A percentile compares a stretch with the other conserved stretches of the same genome.
Conservation (phyloP, 2,329 filamentous ascomycete genomes). For the Cryphonectria japonica region DNA sequence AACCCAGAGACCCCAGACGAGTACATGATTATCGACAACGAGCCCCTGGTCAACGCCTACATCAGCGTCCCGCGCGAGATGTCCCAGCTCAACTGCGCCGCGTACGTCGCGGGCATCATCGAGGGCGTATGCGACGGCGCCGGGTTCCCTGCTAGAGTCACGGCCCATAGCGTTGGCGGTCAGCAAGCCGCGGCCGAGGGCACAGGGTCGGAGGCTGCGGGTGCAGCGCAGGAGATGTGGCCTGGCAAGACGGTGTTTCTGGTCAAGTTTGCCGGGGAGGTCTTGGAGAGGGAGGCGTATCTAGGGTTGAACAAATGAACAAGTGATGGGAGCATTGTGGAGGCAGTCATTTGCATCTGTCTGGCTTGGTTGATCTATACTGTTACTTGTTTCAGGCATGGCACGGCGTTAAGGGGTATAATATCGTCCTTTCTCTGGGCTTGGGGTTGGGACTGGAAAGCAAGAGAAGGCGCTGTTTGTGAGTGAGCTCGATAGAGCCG, state of each 20-base stretch:
- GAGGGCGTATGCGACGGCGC: slow-evolving; percentile 95
- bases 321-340: background rate
- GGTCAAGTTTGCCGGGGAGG: slow-evolving; percentile 88
- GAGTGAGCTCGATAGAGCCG: background rate
- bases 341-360: background rate
- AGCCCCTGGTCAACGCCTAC: slow-evolving; percentile 93
- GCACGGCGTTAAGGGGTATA: slow-evolving; percentile 26
- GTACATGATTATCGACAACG: slow-evolving; percentile 99
- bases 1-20: slow-evolving; percentile 84
- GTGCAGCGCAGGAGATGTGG: slow-evolving; percentile 79
- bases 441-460: slow-evolving; percentile 20
- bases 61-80: slow-evolving; percentile 93
- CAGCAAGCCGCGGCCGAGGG: slow-evolving; percentile 65
- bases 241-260: slow-evolving; percentile 95
- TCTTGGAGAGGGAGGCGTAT: slow-evolving; percentile 88
- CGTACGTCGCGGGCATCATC: slow-evolving; percentile 91
- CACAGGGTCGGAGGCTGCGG: slow-evolving; percentile 74
- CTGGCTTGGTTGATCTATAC: slow-evolving; percentile 26
- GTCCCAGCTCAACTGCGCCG: slow-evolving; percentile 94
- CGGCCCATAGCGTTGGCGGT: slow-evolving; percentile 76
- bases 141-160: slow-evolving; percentile 86
- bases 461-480: slow-evolving; percentile 12
- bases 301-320: slow-evolving; percentile 58
- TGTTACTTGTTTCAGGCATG: slow-evolving; percentile 18
- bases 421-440: slow-evolving; percentile 14